Conservation (phyloP, 2,329 filamentous ascomycete genomes). For the Aspergillus tamarii region DNA sequence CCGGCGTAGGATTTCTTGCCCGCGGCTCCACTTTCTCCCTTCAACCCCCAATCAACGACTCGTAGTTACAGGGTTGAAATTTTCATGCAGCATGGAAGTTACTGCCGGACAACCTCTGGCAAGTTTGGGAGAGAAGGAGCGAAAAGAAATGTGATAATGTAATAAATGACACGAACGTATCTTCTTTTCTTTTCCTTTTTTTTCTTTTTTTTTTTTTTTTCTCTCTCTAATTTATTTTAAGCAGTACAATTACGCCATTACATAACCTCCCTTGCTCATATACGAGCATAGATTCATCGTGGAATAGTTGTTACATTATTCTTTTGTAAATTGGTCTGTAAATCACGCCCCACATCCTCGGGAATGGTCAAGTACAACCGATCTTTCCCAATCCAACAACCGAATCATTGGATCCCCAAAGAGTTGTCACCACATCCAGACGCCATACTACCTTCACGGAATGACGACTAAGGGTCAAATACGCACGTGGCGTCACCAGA, state of each 20-base stretch:
- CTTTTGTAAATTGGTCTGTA: background rate
- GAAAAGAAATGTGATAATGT: background rate
- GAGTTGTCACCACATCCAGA: background rate
- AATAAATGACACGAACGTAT: background rate
- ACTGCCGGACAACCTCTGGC: too few relatives aligned
- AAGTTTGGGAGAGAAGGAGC: too few relatives aligned
- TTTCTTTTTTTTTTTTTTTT: conserved; percentile 3
- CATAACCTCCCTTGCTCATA: background rate
- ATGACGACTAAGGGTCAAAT: background rate
- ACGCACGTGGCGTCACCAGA: background rate
- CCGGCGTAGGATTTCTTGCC: background rate
- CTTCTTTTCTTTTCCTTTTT: conserved; percentile 5
- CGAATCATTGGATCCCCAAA: background rate
- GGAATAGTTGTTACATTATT: background rate
- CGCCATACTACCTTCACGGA: background rate
- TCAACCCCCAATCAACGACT: background rate
- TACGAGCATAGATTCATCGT: background rate
- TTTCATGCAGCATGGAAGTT: background rate
- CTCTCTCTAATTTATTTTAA: background rate
- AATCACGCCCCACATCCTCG: background rate
- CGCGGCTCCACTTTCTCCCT: background rate
- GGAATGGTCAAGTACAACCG: background rate
- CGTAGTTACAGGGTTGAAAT: background rate
- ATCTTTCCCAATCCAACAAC: background rate
- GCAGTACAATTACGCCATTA: background rate